These are phyloP conservation scores for Arabidopsis lyrata DNA, from an alignment of 441 rosid species.

Conservation along the genomic window DNA sequence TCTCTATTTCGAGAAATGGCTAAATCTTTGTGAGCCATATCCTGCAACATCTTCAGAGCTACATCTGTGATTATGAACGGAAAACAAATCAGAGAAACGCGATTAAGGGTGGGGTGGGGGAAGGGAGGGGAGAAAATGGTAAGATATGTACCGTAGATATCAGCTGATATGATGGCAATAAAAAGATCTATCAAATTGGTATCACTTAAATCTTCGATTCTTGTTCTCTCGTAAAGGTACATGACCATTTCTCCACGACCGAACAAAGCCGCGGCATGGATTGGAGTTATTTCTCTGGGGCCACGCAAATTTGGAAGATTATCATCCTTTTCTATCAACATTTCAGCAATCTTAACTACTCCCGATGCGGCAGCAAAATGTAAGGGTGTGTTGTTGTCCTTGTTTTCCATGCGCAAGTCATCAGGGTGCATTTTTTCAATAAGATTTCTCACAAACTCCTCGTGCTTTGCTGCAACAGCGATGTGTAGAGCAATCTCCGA, in stretches of 20 bases:
- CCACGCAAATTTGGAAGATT: neutral
- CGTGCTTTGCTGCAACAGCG: neutral
- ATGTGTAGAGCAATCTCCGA: neutral
- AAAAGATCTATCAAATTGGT: neutral
- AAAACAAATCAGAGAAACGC: too few species aligned
- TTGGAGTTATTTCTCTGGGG: neutral
- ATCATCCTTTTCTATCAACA: neutral
- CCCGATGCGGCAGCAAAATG: neutral
- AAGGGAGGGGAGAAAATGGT: neutral
- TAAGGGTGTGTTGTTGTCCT: neutral
- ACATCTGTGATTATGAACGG: conserved; percentile 1
- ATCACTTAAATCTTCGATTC: neutral
- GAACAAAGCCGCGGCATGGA: neutral
- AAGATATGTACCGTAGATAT: neutral
- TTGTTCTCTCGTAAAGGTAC: neutral
- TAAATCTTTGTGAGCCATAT: neutral
- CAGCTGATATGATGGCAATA: neutral
- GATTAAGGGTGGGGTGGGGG: too few species aligned
- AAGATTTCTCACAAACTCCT: neutral
- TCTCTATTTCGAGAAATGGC: conserved; percentile 39
- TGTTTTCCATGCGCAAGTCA: neutral
- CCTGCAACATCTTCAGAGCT: neutral
- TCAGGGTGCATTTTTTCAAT: accelerated
- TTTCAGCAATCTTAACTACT: neutral
- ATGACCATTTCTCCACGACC: neutral